phyloP scores from a whole-genome alignment of 202 grass and related monocot species.

The Brachypodium distachyon region DNA sequence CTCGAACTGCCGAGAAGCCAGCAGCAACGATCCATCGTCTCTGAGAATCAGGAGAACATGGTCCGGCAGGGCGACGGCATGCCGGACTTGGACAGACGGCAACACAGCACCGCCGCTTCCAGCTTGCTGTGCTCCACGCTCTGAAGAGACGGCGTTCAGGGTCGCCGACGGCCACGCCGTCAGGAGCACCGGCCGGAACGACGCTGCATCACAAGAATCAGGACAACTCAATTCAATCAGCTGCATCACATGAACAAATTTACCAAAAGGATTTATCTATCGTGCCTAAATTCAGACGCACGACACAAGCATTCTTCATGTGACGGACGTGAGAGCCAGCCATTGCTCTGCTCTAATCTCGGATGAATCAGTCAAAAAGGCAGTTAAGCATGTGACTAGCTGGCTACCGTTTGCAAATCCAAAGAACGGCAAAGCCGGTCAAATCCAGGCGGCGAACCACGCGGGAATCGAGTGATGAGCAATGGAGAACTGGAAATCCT shows the following conservation, averaged over 20 bases:
- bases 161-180: slow-evolving; percentile 51
- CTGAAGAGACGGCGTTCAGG: slow-evolving; percentile 46
- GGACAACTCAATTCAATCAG: neutral
- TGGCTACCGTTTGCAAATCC: neutral
- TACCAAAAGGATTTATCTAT: neutral
- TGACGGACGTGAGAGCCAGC: slow-evolving; percentile 6
- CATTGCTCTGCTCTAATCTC: slow-evolving; percentile 11
- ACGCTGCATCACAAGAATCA: slow-evolving; percentile 39
- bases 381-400: neutral
- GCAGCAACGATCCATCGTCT: slow-evolving; percentile 29
- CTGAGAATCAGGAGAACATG: slow-evolving; percentile 56
- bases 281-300: slow-evolving; percentile 18
- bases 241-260: neutral
- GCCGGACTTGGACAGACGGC: slow-evolving; percentile 39
- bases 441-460: neutral
- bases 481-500: neutral
- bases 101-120: neutral
- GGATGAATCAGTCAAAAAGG: slow-evolving; percentile 16
- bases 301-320: slow-evolving; percentile 25
- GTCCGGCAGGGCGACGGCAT: slow-evolving; percentile 69
- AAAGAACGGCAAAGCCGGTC: slow-evolving; percentile 10
- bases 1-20: slow-evolving; percentile 32
- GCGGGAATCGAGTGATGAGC: slow-evolving; percentile 1
- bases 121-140: slow-evolving; percentile 6
- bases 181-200: slow-evolving; percentile 66